Percentiles rank a stretch among this genome's conserved stretches.
Conservation (phyloP, 257 asterid genomes). For the Galeopsis tetrahit region DNA sequence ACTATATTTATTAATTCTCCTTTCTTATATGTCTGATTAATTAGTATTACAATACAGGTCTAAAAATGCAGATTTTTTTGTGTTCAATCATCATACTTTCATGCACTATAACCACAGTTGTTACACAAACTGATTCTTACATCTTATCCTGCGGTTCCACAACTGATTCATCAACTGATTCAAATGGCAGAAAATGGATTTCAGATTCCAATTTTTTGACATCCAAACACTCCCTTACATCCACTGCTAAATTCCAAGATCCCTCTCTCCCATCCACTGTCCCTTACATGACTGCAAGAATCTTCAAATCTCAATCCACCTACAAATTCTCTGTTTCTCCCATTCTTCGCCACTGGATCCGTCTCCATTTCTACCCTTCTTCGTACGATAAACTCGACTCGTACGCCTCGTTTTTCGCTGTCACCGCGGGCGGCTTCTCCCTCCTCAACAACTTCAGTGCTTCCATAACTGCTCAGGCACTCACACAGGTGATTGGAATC, state of each 20-base stretch:
- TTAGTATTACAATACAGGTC: constrained; percentile 33
- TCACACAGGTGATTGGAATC: constrained; percentile 37
- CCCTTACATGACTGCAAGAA: constrained; percentile 76
- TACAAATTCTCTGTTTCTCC: constrained; percentile 53
- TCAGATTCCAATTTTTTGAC: constrained; percentile 49
- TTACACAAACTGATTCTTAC: constrained; percentile 46
- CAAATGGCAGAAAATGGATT: constrained; percentile 56
- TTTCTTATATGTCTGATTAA: background rate
- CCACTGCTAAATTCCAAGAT: constrained; percentile 59
- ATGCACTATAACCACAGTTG: constrained; percentile 29
- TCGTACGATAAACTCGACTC: constrained; percentile 39
- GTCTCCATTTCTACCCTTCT: constrained; percentile 81
- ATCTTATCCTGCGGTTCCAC: constrained; percentile 65
- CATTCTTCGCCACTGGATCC: constrained; percentile 54
- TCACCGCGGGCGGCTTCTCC: constrained; percentile 44
- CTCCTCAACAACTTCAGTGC: constrained; percentile 74
- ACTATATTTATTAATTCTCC: background rate
- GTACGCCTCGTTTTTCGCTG: constrained; percentile 52
- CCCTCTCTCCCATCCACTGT: constrained; percentile 67
- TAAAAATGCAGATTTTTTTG: constrained; percentile 21
- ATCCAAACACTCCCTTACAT: constrained; percentile 37
- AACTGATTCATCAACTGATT: constrained; percentile 43
- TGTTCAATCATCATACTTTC: constrained; percentile 36
- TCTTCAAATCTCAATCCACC: constrained; percentile 51
- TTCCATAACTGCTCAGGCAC: constrained; percentile 55